These are phyloP conservation scores for Elongisporangium prolatum DNA, from an alignment of 352 stramenopile genomes.

Conservation along the genomic window DNA sequence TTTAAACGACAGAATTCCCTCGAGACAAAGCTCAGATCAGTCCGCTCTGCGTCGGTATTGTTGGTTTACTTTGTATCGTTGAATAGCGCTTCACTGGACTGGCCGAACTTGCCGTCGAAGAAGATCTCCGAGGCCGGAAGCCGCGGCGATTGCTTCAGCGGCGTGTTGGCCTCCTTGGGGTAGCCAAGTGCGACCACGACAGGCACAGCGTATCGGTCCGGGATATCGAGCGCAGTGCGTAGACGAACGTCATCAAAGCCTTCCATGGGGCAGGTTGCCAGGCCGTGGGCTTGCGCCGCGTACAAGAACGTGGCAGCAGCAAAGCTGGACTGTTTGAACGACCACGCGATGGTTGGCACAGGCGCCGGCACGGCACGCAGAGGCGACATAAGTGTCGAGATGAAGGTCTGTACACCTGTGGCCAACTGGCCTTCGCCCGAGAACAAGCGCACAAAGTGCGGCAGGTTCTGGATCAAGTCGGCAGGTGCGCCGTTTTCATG, in stretches of 20 bases:
- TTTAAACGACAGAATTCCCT: not conserved
- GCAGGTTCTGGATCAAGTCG: conserved; percentile 51
- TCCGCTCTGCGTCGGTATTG: not conserved
- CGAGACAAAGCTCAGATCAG: not conserved
- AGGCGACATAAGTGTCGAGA: conserved; percentile 63
- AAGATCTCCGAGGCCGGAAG: conserved; percentile 68
- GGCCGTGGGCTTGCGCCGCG: conserved; percentile 57
- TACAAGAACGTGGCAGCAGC: conserved; percentile 68
- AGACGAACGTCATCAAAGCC: conserved; percentile 69
- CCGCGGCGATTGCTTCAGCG: conserved; percentile 28
- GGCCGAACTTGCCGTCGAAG: conserved; percentile 82
- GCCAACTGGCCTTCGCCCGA: conserved; percentile 64
- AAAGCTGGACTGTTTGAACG: conserved; percentile 78
- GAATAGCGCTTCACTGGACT: conserved; percentile 59
- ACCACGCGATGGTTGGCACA: conserved; percentile 70
- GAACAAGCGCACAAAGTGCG: conserved; percentile 61
- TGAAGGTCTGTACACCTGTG: conserved; percentile 38
- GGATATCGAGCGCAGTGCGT: conserved; percentile 64
- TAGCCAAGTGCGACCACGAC: conserved; percentile 74
- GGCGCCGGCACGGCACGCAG: conserved; percentile 51
- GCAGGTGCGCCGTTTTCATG: conserved; percentile 41
- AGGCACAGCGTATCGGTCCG: conserved; percentile 69
- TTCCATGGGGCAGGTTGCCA: conserved; percentile 78
- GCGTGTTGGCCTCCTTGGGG: conserved; percentile 18
- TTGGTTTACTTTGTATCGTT: not conserved